phyloP scores from a whole-genome alignment of 371 early-diverging fungal species.

The Apophysomyces trapeziformis region DNA sequence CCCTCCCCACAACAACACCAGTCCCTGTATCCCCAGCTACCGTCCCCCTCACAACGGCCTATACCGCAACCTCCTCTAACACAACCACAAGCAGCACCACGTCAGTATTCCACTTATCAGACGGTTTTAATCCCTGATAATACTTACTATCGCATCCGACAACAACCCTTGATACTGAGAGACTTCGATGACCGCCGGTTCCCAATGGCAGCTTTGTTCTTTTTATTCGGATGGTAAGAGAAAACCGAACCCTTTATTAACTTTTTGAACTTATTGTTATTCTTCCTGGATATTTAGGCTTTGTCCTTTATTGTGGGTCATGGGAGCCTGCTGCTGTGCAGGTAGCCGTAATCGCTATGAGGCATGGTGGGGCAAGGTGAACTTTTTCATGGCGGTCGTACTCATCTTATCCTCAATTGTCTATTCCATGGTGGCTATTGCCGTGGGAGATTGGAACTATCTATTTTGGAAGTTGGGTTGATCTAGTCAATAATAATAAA shows the following conservation, averaged over 20 bases:
- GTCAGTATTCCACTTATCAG: constrained; percentile 15
- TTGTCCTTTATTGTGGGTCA: constrained; percentile 27
- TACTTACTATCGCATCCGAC: constrained; percentile 15
- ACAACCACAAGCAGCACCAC: background rate
- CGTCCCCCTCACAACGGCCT: background rate
- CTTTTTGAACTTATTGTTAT: background rate
- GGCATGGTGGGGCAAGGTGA: constrained; percentile 29
- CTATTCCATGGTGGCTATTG: constrained; percentile 24
- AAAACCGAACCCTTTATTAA: background rate
- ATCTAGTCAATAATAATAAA: constrained; percentile 3
- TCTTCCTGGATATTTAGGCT: constrained; percentile 18
- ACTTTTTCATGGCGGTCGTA: constrained; percentile 27
- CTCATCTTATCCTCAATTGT: constrained; percentile 22
- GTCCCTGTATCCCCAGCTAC: constrained; percentile 5
- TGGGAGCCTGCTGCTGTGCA: constrained; percentile 33
- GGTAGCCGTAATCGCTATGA: constrained; percentile 31
- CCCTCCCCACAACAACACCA: constrained; percentile 13
- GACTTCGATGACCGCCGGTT: constrained; percentile 24
- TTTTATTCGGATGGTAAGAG: constrained; percentile 29
- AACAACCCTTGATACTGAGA: background rate
- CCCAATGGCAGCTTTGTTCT: constrained; percentile 27
- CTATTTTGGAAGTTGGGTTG: constrained; percentile 1
- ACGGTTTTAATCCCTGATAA: constrained; percentile 16
- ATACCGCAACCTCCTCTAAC: constrained; percentile 7
- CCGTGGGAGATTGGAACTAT: constrained; percentile 26